phyloP scores from a whole-genome alignment of 176 grass and related monocot species.

The Poa annua region DNA sequence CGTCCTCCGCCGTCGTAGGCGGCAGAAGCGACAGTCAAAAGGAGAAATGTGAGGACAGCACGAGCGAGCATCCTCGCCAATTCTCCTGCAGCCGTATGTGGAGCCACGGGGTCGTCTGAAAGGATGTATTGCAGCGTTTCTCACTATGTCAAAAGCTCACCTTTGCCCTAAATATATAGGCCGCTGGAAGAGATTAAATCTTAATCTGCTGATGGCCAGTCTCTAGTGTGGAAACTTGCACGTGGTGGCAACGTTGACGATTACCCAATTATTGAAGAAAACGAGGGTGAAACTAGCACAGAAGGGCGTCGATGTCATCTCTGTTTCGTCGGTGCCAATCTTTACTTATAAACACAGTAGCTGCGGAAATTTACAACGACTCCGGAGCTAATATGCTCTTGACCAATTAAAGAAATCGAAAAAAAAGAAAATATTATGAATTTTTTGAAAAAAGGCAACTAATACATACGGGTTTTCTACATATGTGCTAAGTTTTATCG shows the following conservation, averaged over 20 bases:
- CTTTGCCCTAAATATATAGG: background rate
- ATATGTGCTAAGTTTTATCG: too few relatives aligned
- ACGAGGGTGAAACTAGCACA: too few relatives aligned
- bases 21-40: background rate
- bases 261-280: background rate
- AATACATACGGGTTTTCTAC: too few relatives aligned
- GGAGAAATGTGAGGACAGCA: conserved; percentile 20
- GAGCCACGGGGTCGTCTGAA: background rate
- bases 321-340: too few relatives aligned
- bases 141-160: background rate
- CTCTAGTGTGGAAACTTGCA: background rate
- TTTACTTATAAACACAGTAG: too few relatives aligned
- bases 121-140: background rate
- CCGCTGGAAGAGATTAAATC: background rate
- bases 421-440: too few relatives aligned
- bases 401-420: too few relatives aligned
- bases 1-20: background rate
- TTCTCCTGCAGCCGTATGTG: background rate
- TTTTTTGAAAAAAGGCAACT: too few relatives aligned
- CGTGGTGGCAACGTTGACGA: background rate
- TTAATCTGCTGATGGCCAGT: background rate
- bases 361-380: too few relatives aligned
- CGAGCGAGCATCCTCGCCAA: background rate
- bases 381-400: too few relatives aligned
- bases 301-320: too few relatives aligned